phyloP scores from a whole-genome alignment of 2,329 filamentous ascomycete genomes.

The Alternaria novae-zelandiae region DNA sequence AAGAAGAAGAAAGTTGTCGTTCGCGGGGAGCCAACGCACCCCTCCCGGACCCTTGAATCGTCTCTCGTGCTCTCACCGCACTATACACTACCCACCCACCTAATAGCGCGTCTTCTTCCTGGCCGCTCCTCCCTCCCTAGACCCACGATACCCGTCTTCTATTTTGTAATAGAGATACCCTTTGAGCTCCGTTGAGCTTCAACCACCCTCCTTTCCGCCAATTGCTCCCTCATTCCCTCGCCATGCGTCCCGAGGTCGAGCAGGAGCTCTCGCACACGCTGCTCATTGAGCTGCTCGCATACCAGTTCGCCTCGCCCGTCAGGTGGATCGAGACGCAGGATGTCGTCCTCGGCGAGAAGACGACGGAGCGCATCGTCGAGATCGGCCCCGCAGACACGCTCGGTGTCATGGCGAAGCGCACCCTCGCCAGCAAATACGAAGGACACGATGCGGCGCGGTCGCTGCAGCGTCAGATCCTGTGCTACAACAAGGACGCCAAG shows the following conservation, averaged over 20 bases:
- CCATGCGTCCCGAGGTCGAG: constrained; percentile 97
- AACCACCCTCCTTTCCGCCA: constrained; percentile 12
- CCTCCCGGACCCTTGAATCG: constrained; percentile 21
- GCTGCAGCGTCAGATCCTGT: constrained; percentile 94
- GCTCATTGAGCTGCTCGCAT: constrained; percentile 97
- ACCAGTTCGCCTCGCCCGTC: constrained; percentile 98
- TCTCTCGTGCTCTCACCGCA: constrained; percentile 16
- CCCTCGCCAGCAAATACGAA: constrained; percentile 95
- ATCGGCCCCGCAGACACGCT: constrained; percentile 96
- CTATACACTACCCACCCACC: constrained; percentile 13
- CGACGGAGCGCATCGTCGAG: constrained; percentile 95
- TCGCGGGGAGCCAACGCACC: constrained; percentile 14
- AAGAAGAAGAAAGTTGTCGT: constrained; percentile 8
- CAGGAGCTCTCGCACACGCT: constrained; percentile 98
- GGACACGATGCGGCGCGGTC: constrained; percentile 97
- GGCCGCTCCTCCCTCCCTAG: constrained; percentile 22
- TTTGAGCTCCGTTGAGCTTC: constrained; percentile 35
- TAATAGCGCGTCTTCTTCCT: constrained; percentile 21
- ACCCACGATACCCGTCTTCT: constrained; percentile 27
- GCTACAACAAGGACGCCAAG: constrained; percentile 99
- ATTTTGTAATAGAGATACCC: constrained; percentile 32
- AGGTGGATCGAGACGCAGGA: constrained; percentile 99
- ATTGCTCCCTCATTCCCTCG: constrained; percentile 40
- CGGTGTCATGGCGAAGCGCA: constrained; percentile 96
- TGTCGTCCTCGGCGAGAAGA: constrained; percentile 97